Conservation (phyloP, 1,139 yeast genomes). For the Diutina rugosa region DNA sequence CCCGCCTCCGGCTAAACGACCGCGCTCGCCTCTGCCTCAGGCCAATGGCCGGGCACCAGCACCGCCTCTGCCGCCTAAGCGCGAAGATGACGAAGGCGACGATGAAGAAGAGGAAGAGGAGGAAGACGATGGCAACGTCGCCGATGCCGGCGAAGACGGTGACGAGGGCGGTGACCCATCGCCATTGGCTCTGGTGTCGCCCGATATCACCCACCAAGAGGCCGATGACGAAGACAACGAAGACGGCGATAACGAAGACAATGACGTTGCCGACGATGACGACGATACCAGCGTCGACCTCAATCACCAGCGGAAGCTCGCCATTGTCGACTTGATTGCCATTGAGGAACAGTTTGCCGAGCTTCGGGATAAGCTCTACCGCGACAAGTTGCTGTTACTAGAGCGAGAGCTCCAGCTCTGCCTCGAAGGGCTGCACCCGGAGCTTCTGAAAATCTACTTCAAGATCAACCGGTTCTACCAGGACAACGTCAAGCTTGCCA, state of each 20-base stretch:
- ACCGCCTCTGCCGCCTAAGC: not conserved
- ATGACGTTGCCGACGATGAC: conserved; percentile 9
- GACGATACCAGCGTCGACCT: conserved; percentile 23
- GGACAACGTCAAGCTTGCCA: conserved; percentile 54
- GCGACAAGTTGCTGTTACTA: conserved; percentile 59
- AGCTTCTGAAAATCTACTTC: conserved; percentile 48
- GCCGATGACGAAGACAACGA: conserved; percentile 9
- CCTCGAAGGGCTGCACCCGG: conserved; percentile 85
- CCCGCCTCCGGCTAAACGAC: not conserved
- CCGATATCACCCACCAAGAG: conserved; percentile 4
- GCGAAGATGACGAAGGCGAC: not conserved
- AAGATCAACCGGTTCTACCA: conserved; percentile 63
- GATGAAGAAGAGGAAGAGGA: conserved; percentile 4
- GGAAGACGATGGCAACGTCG: conserved; percentile 3
- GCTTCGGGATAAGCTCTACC: conserved; percentile 65
- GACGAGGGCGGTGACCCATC: conserved; percentile 5
- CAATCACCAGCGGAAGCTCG: conserved; percentile 44
- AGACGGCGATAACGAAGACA: conserved; percentile 14
- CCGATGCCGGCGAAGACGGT: conserved; percentile 4
- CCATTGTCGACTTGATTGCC: conserved; percentile 54
- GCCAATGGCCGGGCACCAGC: not conserved
- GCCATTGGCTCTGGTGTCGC: not conserved
- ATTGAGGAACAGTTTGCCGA: conserved; percentile 82
- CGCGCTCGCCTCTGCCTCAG: not conserved
- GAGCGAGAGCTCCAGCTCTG: conserved; percentile 83